Evolutionary conservation across 208 protist species (phyloP).

Genomic region (Trypanosomatidae sp.): DNA sequence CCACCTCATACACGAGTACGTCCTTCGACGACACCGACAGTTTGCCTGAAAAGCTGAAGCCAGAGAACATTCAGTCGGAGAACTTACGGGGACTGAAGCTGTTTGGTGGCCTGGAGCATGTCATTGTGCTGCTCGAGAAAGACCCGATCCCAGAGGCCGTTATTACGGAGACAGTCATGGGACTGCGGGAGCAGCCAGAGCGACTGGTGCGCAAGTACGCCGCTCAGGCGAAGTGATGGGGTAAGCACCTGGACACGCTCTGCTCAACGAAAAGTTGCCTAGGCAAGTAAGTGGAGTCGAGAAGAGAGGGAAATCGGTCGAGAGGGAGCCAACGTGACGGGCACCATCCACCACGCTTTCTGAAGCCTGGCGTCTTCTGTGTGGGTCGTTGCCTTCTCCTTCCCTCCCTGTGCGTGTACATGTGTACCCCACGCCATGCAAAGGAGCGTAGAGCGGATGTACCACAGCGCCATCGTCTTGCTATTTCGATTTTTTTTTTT

Average conservation of each 20-base stretch:
- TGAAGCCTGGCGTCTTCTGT: background rate
- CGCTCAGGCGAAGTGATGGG: background rate
- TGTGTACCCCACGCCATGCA: background rate
- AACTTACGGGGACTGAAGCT: constrained; percentile 47
- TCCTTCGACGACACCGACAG: constrained; percentile 58
- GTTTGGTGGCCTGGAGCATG: constrained; percentile 65
- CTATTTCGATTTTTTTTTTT: background rate
- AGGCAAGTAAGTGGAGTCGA: background rate
- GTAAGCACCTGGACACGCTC: background rate
- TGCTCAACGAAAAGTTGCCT: background rate
- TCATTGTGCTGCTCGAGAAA: constrained; percentile 59
- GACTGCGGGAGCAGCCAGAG: constrained; percentile 49
- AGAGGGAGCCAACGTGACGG: background rate
- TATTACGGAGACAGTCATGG: constrained; percentile 25
- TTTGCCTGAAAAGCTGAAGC: constrained; percentile 47
- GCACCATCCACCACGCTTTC: background rate
- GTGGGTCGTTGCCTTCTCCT: background rate
- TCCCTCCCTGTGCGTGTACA: background rate
- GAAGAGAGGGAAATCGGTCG: background rate
- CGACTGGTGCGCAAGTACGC: constrained; percentile 27
- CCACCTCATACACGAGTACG: constrained; percentile 28
- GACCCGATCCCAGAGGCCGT: constrained; percentile 25
- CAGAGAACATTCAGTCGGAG: constrained; percentile 24
- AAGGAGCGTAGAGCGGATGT: background rate
- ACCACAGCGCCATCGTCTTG: background rate